A percentile compares a stretch with the other conserved stretches of the same genome.
These are phyloP conservation scores for Tothia fuscella DNA, from an alignment of 2,329 filamentous ascomycete genomes.

Conservation along the genomic window DNA sequence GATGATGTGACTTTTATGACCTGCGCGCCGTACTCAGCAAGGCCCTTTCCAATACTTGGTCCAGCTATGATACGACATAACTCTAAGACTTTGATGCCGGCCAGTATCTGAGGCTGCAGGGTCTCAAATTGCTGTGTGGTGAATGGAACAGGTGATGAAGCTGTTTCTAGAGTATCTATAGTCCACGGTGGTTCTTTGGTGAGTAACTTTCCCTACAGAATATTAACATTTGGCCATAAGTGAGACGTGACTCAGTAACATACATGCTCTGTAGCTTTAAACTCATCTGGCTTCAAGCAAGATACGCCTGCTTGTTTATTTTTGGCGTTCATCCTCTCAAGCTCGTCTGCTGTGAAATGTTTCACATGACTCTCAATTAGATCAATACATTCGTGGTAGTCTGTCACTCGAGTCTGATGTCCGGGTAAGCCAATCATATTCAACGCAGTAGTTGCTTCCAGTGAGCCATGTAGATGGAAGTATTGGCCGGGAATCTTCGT, in stretches of 20 bases:
- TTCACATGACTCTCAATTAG: conserved; percentile 31
- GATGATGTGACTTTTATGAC: conserved; percentile 62
- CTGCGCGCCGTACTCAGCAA: conserved; percentile 65
- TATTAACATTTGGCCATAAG: not conserved
- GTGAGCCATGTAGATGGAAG: conserved; percentile 64
- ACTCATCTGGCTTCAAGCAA: conserved; percentile 30
- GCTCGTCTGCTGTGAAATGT: conserved; percentile 25
- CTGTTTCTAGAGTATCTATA: conserved; percentile 38
- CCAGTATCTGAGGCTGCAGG: conserved; percentile 29
- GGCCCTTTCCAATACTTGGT: conserved; percentile 56
- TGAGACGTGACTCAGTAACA: conserved; percentile 12
- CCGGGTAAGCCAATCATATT: conserved; percentile 58
- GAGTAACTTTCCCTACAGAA: conserved; percentile 26
- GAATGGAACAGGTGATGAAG: conserved; percentile 39
- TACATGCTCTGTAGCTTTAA: conserved; percentile 27
- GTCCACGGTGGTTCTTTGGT: conserved; percentile 32
- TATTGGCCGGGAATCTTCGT: conserved; percentile 55
- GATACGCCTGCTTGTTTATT: conserved; percentile 32
- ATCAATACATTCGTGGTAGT: conserved; percentile 29
- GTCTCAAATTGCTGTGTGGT: conserved; percentile 25
- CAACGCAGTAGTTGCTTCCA: conserved; percentile 58
- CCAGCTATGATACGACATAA: conserved; percentile 66
- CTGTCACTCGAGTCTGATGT: conserved; percentile 46
- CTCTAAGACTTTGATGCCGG: conserved; percentile 60
- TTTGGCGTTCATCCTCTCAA: conserved; percentile 30